Evolutionary conservation across 2,329 filamentous ascomycete species (phyloP).

Genomic region (Colletotrichum euphorbiae): DNA sequence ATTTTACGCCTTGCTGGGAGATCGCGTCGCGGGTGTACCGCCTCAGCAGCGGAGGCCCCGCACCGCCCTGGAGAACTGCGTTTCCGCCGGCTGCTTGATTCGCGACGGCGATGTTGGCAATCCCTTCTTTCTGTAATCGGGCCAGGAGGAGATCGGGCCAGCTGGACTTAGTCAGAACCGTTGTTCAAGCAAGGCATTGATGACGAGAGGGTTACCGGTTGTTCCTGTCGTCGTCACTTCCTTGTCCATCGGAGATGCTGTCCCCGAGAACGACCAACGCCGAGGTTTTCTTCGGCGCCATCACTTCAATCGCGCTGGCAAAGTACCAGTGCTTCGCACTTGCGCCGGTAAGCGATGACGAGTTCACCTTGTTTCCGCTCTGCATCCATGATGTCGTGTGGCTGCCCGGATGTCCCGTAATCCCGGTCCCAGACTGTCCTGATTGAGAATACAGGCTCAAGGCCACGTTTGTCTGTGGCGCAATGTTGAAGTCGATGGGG

Average conservation of each 20-base stretch:
- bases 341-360: slow-evolving; percentile 57
- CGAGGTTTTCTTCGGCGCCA: slow-evolving; percentile 55
- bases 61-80: slow-evolving; percentile 69
- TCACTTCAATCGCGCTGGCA: slow-evolving; percentile 69
- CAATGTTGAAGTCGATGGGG: slow-evolving; percentile 66
- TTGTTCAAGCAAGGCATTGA: not conserved
- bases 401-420: slow-evolving; percentile 74
- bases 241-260: slow-evolving; percentile 75
- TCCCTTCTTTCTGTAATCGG: slow-evolving; percentile 60
- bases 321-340: slow-evolving; percentile 66
- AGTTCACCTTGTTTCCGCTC: slow-evolving; percentile 66
- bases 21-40: slow-evolving; percentile 75
- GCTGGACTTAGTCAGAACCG: slow-evolving; percentile 42
- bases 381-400: slow-evolving; percentile 71
- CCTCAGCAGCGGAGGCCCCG: slow-evolving; percentile 70
- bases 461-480: slow-evolving; percentile 63
- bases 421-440: slow-evolving; percentile 67
- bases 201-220: slow-evolving; percentile 55
- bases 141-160: slow-evolving; percentile 69
- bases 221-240: slow-evolving; percentile 70
- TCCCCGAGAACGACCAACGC: slow-evolving; percentile 70
- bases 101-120: slow-evolving; percentile 64
- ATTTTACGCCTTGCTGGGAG: slow-evolving; percentile 66
- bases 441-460: slow-evolving; percentile 68
- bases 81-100: slow-evolving; percentile 80